Evolutionary conservation across 352 stramenopile species (phyloP).

Genomic region (Globisporangium abappressorium): DNA sequence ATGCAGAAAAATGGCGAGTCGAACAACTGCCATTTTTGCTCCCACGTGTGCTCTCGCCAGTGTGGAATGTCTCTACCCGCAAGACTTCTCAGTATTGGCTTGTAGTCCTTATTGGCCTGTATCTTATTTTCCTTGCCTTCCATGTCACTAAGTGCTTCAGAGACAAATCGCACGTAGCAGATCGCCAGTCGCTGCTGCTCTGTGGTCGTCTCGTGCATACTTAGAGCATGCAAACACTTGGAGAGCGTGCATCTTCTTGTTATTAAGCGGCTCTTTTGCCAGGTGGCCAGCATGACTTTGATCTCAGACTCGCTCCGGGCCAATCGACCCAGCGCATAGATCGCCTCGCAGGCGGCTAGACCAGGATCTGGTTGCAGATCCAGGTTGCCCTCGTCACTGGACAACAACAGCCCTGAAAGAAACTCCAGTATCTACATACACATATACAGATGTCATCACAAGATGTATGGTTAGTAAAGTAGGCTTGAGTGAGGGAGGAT

Average conservation of each 20-base stretch:
- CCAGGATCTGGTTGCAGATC: background rate
- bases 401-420: background rate
- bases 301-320: background rate
- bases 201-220: background rate
- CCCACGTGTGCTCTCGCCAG: slow-evolving; percentile 15
- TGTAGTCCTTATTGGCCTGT: background rate
- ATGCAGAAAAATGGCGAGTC: background rate
- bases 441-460: background rate
- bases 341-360: slow-evolving; percentile 4
- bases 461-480: background rate
- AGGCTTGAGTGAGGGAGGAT: background rate
- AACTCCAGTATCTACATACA: slow-evolving; percentile 5
- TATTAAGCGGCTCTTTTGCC: background rate
- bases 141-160: background rate
- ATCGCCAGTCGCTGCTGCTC: slow-evolving; percentile 8
- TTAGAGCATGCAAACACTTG: background rate
- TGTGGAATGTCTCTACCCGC: background rate
- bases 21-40: slow-evolving; percentile 6
- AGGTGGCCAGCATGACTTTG: background rate
- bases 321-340: background rate
- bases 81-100: slow-evolving; percentile 1
- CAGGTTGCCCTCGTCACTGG: background rate
- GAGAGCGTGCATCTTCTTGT: background rate
- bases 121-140: background rate
- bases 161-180: slow-evolving; percentile 13